phyloP scores from a whole-genome alignment of 208 protist genomes.

The Phytomonas sp. region DNA sequence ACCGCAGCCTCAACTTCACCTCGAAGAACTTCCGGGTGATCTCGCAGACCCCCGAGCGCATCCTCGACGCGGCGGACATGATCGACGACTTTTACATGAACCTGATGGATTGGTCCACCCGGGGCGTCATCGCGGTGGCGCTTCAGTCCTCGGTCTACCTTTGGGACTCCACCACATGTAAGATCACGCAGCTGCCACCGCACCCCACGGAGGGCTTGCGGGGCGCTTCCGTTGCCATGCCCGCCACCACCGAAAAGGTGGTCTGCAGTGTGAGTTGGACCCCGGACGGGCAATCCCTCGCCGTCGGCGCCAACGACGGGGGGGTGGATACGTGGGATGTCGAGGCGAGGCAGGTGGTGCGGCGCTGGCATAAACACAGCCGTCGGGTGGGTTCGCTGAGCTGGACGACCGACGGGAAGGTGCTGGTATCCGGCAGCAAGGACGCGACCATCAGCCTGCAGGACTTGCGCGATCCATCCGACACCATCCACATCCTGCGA shows the following conservation, averaged over 20 bases:
- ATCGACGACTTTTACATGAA: constrained; percentile 99
- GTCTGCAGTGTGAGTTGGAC: constrained; percentile 93
- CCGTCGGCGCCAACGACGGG: constrained; percentile 81
- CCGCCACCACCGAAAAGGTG: constrained; percentile 7
- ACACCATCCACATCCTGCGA: constrained; percentile 30
- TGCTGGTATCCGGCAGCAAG: constrained; percentile 91
- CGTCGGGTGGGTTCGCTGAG: constrained; percentile 78
- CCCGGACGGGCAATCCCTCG: constrained; percentile 81
- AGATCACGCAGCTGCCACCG: constrained; percentile 86
- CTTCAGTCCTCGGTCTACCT: constrained; percentile 95
- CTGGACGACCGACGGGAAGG: constrained; percentile 82
- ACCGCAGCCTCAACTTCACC: constrained; percentile 74
- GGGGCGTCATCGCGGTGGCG: constrained; percentile 91
- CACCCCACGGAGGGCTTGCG: constrained; percentile 10
- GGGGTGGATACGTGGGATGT: constrained; percentile 91
- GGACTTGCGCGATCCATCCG: constrained; percentile 83
- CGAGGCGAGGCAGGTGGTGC: constrained; percentile 60
- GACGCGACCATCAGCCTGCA: constrained; percentile 93
- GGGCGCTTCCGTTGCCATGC: not conserved
- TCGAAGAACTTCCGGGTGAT: constrained; percentile 83
- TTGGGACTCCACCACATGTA: constrained; percentile 94
- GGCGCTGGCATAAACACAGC: constrained; percentile 82
- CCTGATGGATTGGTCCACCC: constrained; percentile 95
- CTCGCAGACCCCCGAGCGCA: constrained; percentile 89
- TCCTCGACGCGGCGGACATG: constrained; percentile 97